These are phyloP conservation scores for Alternaria hordeiaustralica DNA, from an alignment of 2,329 filamentous ascomycete genomes.

Conservation along the genomic window DNA sequence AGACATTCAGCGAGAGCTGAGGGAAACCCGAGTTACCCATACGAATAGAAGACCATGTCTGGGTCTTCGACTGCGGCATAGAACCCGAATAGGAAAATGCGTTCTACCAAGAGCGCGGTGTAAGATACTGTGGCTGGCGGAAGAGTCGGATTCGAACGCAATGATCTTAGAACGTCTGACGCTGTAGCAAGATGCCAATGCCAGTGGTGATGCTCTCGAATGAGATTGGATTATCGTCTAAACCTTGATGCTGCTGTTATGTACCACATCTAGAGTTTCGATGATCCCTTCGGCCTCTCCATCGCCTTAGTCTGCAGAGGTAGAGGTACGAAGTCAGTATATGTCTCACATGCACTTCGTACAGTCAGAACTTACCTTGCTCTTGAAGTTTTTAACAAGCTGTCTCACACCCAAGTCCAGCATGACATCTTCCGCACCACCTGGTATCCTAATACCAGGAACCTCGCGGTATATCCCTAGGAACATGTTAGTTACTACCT, in stretches of 20 bases:
- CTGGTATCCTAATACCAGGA: slow-evolving; percentile 65
- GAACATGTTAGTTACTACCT: slow-evolving; percentile 13
- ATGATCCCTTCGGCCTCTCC: slow-evolving; percentile 51
- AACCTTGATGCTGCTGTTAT: neutral
- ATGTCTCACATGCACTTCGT: no score
- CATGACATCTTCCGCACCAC: slow-evolving; percentile 76
- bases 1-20: neutral
- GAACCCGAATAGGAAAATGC: neutral
- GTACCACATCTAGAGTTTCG: slow-evolving; percentile 49
- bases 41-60: neutral
- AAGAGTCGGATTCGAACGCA: no score
- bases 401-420: slow-evolving; percentile 73
- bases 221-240: no score
- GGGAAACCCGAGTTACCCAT: neutral
- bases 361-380: no score
- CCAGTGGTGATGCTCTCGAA: neutral
- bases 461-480: slow-evolving; percentile 69
- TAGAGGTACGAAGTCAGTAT: no score
- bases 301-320: slow-evolving; percentile 62
- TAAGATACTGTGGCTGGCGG: no score
- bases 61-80: neutral
- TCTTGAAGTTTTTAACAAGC: slow-evolving; percentile 71
- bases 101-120: neutral
- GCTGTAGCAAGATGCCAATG: no score
- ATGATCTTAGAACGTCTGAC: neutral